Conservation (phyloP, 2,329 filamentous ascomycete species). For the Fusarium aywerte region DNA sequence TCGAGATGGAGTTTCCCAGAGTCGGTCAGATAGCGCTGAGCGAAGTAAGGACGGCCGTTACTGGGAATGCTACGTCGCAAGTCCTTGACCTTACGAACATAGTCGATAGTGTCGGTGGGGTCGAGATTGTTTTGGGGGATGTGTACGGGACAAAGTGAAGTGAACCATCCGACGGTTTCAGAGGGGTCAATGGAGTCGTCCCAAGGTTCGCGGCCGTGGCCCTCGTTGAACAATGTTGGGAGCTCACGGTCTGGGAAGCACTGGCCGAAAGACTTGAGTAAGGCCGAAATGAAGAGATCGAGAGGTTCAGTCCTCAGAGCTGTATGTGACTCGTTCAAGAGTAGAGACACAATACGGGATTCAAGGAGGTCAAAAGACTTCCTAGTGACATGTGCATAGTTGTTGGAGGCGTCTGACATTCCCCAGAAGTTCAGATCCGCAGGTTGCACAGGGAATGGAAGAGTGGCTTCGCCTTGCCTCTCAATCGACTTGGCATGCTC, state of each 20-base stretch:
- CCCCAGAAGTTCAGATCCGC: constrained; percentile 37
- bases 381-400: constrained; percentile 16
- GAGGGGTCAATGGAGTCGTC: constrained; percentile 50
- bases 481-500: constrained; percentile 43
- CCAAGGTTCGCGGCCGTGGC: constrained; percentile 56
- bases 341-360: not conserved
- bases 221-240: constrained; percentile 54
- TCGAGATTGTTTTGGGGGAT: constrained; percentile 8
- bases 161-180: constrained; percentile 59
- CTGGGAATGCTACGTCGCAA: constrained; percentile 12
- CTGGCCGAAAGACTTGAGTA: constrained; percentile 50
- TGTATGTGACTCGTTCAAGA: constrained; percentile 44
- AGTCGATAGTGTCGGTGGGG: constrained; percentile 8
- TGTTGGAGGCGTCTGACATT: constrained; percentile 15
- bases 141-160: constrained; percentile 53
- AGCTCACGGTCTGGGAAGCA: constrained; percentile 50
- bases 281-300: constrained; percentile 53
- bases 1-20: not conserved
- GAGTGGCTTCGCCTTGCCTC: not conserved
- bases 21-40: constrained; percentile 7
- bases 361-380: constrained; percentile 21
- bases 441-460: constrained; percentile 15
- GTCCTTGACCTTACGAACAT: constrained; percentile 24
- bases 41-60: constrained; percentile 33
- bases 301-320: constrained; percentile 51